phyloP scores from a whole-genome alignment of 768 basidiomycete genomes.

The Pholiota microspora region DNA sequence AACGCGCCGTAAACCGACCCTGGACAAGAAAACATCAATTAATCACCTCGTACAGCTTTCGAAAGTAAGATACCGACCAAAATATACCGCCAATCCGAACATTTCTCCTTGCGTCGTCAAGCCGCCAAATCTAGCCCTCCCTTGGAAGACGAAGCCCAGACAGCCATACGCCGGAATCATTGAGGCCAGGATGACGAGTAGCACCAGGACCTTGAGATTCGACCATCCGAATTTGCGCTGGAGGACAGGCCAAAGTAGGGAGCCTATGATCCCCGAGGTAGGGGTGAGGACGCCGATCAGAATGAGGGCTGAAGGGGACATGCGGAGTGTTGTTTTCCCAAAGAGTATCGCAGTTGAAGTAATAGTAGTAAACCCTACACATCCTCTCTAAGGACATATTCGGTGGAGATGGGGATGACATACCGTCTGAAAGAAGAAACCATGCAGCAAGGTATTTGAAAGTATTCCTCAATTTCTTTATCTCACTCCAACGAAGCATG shows the following conservation, averaged over 20 bases:
- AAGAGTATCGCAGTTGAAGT: slow-evolving; percentile 91
- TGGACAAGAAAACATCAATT: slow-evolving; percentile 17
- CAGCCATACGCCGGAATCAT: slow-evolving; percentile 80
- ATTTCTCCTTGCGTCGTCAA: slow-evolving; percentile 81
- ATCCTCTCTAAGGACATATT: background rate
- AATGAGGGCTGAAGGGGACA: slow-evolving; percentile 76
- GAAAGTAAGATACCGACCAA: slow-evolving; percentile 48
- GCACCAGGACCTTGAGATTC: slow-evolving; percentile 64
- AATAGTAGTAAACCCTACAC: slow-evolving; percentile 83
- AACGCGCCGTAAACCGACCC: slow-evolving; percentile 85
- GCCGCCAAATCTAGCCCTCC: slow-evolving; percentile 58
- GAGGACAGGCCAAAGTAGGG: slow-evolving; percentile 74
- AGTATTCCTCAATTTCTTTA: slow-evolving; percentile 74
- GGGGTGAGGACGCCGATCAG: slow-evolving; percentile 81
- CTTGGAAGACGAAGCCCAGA: slow-evolving; percentile 70
- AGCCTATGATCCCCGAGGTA: slow-evolving; percentile 75
- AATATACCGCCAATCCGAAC: slow-evolving; percentile 79
- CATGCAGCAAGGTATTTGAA: slow-evolving; percentile 91
- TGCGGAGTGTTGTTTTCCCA: slow-evolving; percentile 83
- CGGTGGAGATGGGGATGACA: slow-evolving; percentile 16
- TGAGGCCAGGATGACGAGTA: slow-evolving; percentile 64
- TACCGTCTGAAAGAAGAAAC: slow-evolving; percentile 93
- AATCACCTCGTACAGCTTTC: background rate
- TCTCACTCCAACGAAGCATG: slow-evolving; percentile 74
- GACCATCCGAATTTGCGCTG: slow-evolving; percentile 66